phyloP scores from a whole-genome alignment of 331 rosid genomes.

The Spiraea crenata region DNA sequence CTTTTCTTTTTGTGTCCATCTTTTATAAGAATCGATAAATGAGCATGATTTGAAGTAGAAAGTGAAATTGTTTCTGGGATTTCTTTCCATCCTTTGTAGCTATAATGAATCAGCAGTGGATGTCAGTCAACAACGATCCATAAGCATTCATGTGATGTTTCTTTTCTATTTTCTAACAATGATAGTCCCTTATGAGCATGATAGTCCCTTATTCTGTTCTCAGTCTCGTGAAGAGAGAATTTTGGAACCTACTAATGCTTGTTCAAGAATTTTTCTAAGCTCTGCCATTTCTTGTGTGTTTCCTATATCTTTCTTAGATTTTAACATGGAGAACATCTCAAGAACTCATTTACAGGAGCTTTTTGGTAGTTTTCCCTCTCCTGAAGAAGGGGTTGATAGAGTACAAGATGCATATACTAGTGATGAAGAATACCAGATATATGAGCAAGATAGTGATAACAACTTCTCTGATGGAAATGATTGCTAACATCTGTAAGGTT shows the following conservation, averaged over 20 bases:
- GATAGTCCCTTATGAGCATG: not conserved
- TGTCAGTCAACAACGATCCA: not conserved
- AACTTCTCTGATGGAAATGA: slow-evolving; percentile 46
- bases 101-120: not conserved
- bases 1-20: not conserved
- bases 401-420: slow-evolving; percentile 35
- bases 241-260: slow-evolving; percentile 11
- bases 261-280: slow-evolving; percentile 16
- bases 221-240: not conserved
- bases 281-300: slow-evolving; percentile 18
- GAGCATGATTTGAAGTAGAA: not conserved
- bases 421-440: slow-evolving; percentile 69
- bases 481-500: slow-evolving; percentile 13
- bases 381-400: slow-evolving; percentile 27
- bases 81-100: not conserved
- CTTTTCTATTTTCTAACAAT: not conserved
- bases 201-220: not conserved
- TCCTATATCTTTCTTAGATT: slow-evolving; percentile 53
- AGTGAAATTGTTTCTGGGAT: not conserved
- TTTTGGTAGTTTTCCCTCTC: slow-evolving; percentile 63
- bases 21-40: not conserved
- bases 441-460: slow-evolving; percentile 58
- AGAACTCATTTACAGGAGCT: slow-evolving; percentile 72
- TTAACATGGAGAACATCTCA: slow-evolving; percentile 52
- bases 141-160: not conserved